These are phyloP conservation scores for Aspergillus diversus DNA, from an alignment of 495 filamentous ascomycete species.

Conservation along the genomic window DNA sequence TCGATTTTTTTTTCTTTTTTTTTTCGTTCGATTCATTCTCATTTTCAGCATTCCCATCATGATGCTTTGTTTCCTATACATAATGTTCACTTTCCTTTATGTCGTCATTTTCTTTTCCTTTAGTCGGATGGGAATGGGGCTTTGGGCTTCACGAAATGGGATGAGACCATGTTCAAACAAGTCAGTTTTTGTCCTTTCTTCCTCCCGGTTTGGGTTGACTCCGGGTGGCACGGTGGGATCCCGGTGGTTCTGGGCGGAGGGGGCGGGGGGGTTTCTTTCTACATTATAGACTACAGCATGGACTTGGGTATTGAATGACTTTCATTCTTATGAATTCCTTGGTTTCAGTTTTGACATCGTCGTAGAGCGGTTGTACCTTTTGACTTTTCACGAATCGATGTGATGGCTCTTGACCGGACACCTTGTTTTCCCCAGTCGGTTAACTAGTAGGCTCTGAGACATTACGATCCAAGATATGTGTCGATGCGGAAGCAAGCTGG, in stretches of 20 bases:
- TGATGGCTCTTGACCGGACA: background rate
- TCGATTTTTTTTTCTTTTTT: conserved; percentile 24
- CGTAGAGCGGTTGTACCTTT: background rate
- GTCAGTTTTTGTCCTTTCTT: conserved; percentile 17
- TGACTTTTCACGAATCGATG: too few species aligned
- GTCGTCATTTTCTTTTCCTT: conserved; percentile 9
- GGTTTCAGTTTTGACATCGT: background rate
- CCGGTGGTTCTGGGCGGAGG: conserved; percentile 13
- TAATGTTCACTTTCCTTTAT: conserved; percentile 27
- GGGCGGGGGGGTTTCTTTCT: conserved; percentile 18
- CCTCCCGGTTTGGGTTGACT: conserved; percentile 15
- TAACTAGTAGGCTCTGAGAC: background rate
- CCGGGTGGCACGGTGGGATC: conserved; percentile 8
- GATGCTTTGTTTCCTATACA: conserved; percentile 26
- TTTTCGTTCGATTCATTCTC: conserved; percentile 12
- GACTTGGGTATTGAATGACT: conserved; percentile 26
- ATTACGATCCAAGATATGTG: background rate
- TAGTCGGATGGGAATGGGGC: conserved; percentile 22
- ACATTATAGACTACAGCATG: conserved; percentile 32
- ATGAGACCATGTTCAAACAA: conserved; percentile 25
- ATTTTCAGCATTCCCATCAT: conserved; percentile 22
- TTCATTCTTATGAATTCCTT: conserved; percentile 4
- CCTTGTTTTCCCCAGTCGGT: background rate
- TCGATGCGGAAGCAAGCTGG: too few species aligned
- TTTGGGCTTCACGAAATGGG: conserved; percentile 22